Conservation (phyloP, 345 rosid species). For the Leavenworthia alabamica region DNA sequence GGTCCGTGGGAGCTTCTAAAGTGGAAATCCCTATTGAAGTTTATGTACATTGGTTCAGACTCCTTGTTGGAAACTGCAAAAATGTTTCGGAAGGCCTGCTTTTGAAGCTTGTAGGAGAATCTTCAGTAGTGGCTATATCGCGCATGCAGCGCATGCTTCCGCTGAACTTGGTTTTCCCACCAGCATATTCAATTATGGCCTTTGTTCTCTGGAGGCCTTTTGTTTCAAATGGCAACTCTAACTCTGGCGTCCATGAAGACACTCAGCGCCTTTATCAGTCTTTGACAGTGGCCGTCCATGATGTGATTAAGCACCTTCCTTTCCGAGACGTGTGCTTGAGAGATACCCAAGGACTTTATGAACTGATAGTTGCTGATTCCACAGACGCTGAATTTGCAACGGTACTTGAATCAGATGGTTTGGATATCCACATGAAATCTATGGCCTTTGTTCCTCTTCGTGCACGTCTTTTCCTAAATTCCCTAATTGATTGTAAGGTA, state of each 20-base stretch:
- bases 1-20: conserved; percentile 54
- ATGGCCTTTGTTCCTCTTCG: conserved; percentile 84
- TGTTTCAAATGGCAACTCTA: conserved; percentile 43
- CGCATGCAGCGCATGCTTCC: conserved; percentile 96
- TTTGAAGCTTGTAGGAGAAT: conserved; percentile 88
- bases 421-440: conserved; percentile 62
- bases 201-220: conserved; percentile 75
- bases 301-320: conserved; percentile 76
- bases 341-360: conserved; percentile 73
- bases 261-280: conserved; percentile 68
- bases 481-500: conserved; percentile 73
- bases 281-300: conserved; percentile 62
- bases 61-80: conserved; percentile 82
- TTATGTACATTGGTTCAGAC: conserved; percentile 85
- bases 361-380: conserved; percentile 73
- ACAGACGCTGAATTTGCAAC: conserved; percentile 85
- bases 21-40: conserved; percentile 64
- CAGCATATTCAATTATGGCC: conserved; percentile 79
- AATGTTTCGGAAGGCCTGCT: conserved; percentile 81
- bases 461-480: conserved; percentile 81
- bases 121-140: conserved; percentile 72
- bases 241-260: conserved; percentile 59
- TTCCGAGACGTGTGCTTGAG: conserved; percentile 91
- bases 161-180: conserved; percentile 79
- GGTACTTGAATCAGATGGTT: conserved; percentile 56